These are phyloP conservation scores for Novakomyces olei DNA, from an alignment of 805 yeast genomes.

Conservation along the genomic window DNA sequence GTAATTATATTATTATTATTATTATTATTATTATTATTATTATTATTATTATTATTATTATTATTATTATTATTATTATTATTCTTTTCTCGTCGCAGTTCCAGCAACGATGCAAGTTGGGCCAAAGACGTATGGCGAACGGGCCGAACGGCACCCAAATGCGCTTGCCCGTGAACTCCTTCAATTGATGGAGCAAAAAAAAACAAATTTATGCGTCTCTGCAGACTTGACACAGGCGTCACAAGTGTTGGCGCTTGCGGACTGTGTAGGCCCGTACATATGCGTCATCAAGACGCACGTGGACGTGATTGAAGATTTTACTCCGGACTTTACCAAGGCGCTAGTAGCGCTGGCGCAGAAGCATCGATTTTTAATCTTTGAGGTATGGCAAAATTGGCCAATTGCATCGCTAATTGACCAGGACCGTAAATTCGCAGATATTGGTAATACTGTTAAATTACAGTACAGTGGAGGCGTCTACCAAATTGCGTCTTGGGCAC, in stretches of 20 bases:
- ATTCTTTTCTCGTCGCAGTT: no score
- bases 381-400: no score
- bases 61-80: no score
- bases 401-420: no score
- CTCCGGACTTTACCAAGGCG: conserved; percentile 64
- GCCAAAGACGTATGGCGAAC: conserved; percentile 29
- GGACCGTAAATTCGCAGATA: conserved; percentile 97
- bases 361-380: conserved; percentile 78
- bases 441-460: conserved; percentile 88
- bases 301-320: conserved; percentile 76
- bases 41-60: no score
- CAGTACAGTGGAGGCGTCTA: conserved; percentile 83
- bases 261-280: conserved; percentile 70
- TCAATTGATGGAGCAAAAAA: conserved; percentile 49
- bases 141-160: conserved; percentile 52
- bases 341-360: conserved; percentile 49
- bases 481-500: conserved; percentile 83
- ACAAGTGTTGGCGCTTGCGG: conserved; percentile 52
- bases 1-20: no score
- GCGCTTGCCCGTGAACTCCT: conserved; percentile 62
- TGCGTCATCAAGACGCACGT: conserved; percentile 87
- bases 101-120: conserved; percentile 3
- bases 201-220: conserved; percentile 84
- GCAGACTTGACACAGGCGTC: conserved; percentile 65
- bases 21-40: no score